Percentiles rank a stretch among this genome's conserved stretches.
Evolutionary conservation across 2,329 filamentous ascomycete genomes (phyloP).

Genomic region (Amphichorda felina): DNA sequence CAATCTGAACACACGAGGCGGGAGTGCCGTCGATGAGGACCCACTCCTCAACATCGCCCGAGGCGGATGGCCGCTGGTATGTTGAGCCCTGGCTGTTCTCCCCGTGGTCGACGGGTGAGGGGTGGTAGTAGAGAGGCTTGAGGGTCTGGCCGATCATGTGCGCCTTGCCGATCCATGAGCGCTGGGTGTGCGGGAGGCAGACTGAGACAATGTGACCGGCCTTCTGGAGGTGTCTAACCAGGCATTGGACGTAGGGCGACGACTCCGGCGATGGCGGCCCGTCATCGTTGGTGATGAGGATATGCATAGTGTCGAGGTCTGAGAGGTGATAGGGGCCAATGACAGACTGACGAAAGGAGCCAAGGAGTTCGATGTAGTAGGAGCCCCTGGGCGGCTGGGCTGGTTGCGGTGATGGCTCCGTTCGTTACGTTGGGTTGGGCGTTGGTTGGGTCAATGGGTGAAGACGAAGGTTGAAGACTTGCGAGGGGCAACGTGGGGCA

Average conservation of each 20-base stretch:
- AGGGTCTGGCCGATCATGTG: constrained; percentile 88
- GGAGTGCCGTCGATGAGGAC: constrained; percentile 72
- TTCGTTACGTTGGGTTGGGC: too few species aligned
- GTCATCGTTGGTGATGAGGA: constrained; percentile 66
- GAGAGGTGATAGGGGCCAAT: too few species aligned
- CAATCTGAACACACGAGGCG: constrained; percentile 72
- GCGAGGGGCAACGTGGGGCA: constrained; percentile 3
- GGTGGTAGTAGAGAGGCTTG: constrained; percentile 73
- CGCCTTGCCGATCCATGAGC: constrained; percentile 97
- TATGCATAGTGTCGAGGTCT: constrained; percentile 38
- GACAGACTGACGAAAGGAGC: too few species aligned
- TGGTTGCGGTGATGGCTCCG: too few species aligned
- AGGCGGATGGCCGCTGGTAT: constrained; percentile 46
- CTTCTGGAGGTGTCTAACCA: constrained; percentile 57
- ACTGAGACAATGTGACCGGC: constrained; percentile 85
- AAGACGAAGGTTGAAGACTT: not conserved
- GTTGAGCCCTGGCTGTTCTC: constrained; percentile 45
- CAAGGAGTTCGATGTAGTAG: too few species aligned
- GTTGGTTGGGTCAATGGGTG: too few species aligned
- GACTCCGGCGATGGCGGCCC: constrained; percentile 67
- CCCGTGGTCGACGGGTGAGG: constrained; percentile 27
- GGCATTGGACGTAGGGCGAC: constrained; percentile 68
- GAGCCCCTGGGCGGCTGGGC: too few species aligned
- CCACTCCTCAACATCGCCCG: constrained; percentile 60
- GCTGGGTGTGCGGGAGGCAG: constrained; percentile 79